These are phyloP conservation scores for Thielaviopsis populi DNA, from an alignment of 2,329 filamentous ascomycete species.

Conservation along the genomic window DNA sequence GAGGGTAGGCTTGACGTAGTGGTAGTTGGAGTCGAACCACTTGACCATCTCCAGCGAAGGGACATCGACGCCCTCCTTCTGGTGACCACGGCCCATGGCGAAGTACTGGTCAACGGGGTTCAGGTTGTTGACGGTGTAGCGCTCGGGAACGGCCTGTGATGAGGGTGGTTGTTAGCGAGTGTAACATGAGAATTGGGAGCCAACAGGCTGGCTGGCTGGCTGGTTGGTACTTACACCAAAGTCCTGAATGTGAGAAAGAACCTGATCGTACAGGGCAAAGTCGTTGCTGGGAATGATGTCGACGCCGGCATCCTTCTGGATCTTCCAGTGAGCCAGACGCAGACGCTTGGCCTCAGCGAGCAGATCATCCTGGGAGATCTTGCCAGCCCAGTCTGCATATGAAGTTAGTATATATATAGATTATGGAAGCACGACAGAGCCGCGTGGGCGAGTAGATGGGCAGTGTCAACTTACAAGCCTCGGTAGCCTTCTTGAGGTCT, in stretches of 20 bases:
- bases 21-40: constrained; percentile 99
- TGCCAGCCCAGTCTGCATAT: constrained; percentile 61
- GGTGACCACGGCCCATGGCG: constrained; percentile 97
- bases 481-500: constrained; percentile 99
- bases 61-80: constrained; percentile 87
- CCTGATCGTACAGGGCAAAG: constrained; percentile 97
- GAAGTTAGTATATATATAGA: constrained; percentile 18
- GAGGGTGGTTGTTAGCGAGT: constrained; percentile 13
- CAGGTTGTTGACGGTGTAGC: constrained; percentile 83
- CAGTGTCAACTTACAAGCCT: constrained; percentile 53
- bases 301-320: constrained; percentile 97
- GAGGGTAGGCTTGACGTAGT: constrained; percentile 98
- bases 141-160: constrained; percentile 67
- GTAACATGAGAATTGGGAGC: background rate
- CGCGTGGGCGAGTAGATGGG: background rate
- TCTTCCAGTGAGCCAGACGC: constrained; percentile 94
- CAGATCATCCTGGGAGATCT: constrained; percentile 82
- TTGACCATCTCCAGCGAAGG: constrained; percentile 98
- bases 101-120: constrained; percentile 93
- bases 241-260: constrained; percentile 94
- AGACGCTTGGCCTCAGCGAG: constrained; percentile 93
- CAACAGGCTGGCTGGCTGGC: constrained; percentile 8
- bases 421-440: constrained; percentile 5
- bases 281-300: constrained; percentile 98
- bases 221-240: constrained; percentile 58